A percentile compares a stretch with the other conserved stretches of the same genome.
Evolutionary conservation across 805 yeast genomes (phyloP).

Genomic region (Novakomyces olei): DNA sequence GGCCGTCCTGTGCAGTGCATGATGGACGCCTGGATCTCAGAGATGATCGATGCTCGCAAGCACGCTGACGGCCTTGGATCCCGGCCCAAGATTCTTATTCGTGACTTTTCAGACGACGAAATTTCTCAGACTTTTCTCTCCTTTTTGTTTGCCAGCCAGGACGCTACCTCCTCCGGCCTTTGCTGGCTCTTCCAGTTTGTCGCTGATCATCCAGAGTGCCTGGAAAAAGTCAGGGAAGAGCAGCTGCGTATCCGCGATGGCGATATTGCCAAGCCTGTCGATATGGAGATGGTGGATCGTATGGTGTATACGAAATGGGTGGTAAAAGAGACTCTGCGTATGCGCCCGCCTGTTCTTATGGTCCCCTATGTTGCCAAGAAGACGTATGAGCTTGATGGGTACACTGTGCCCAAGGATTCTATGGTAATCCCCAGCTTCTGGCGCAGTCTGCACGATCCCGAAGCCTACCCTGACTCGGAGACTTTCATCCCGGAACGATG

Average conservation of each 20-base stretch:
- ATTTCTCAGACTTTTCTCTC: slow-evolving; percentile 94
- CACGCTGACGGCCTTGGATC: slow-evolving; percentile 28
- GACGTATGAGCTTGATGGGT: slow-evolving; percentile 58
- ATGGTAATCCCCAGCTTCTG: slow-evolving; percentile 92
- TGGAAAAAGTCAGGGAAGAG: slow-evolving; percentile 70
- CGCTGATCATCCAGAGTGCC: slow-evolving; percentile 86
- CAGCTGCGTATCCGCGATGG: slow-evolving; percentile 64
- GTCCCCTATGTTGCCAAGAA: slow-evolving; percentile 89
- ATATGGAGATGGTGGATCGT: slow-evolving; percentile 52
- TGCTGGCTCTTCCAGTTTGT: slow-evolving; percentile 96
- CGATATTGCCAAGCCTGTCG: slow-evolving; percentile 40
- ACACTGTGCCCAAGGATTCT: slow-evolving; percentile 89
- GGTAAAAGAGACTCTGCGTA: slow-evolving; percentile 77
- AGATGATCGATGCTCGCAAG: slow-evolving; percentile 55
- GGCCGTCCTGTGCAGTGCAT: slow-evolving; percentile 72
- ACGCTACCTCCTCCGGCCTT: slow-evolving; percentile 89
- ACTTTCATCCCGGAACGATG: slow-evolving; percentile 91
- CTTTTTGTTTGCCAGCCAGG: slow-evolving; percentile 91
- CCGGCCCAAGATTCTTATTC: slow-evolving; percentile 28
- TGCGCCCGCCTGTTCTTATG: slow-evolving; percentile 95
- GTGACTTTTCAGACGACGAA: slow-evolving; percentile 75
- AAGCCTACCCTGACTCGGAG: slow-evolving; percentile 86
- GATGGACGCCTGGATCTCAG: slow-evolving; percentile 83
- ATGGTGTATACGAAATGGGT: slow-evolving; percentile 82
- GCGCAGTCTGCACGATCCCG: slow-evolving; percentile 94